These are phyloP conservation scores for Wickerhamomyces pijperi DNA, from an alignment of 805 yeast species.

Conservation along the genomic window DNA sequence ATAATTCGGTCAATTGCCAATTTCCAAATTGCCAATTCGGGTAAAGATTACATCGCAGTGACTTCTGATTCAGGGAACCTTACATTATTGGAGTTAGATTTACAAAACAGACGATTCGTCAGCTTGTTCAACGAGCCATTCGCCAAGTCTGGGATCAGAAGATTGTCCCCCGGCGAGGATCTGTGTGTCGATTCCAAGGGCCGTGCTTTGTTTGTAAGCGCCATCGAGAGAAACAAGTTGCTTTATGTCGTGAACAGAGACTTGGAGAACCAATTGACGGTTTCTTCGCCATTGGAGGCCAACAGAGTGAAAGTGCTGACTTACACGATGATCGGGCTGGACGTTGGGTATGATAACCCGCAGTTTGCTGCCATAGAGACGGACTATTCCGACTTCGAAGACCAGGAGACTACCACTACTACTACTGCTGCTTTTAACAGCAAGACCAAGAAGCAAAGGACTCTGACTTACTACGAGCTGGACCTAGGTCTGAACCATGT, in stretches of 20 bases:
- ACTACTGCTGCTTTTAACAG: too few relatives aligned
- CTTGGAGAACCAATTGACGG: conserved; percentile 29
- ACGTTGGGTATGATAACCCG: conserved; percentile 76
- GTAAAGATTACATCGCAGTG: conserved; percentile 47
- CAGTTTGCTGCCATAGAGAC: conserved; percentile 72
- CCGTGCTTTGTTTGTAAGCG: conserved; percentile 58
- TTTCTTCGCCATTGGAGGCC: conserved; percentile 68
- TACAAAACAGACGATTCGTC: conserved; percentile 26
- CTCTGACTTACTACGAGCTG: conserved; percentile 62
- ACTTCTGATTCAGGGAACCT: conserved; percentile 77
- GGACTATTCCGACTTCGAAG: conserved; percentile 31
- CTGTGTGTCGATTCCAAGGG: conserved; percentile 60
- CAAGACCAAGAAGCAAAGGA: conserved; percentile 18
- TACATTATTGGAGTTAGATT: conserved; percentile 36
- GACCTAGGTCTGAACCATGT: conserved; percentile 82
- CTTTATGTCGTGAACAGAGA: conserved; percentile 53
- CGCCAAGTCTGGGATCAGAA: conserved; percentile 62
- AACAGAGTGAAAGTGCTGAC: conserved; percentile 40
- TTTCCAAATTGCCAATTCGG: conserved; percentile 41
- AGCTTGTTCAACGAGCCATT: conserved; percentile 53
- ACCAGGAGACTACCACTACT: too few relatives aligned
- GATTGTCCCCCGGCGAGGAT: conserved; percentile 67
- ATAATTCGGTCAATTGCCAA: conserved; percentile 41
- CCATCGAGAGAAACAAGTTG: conserved; percentile 66
- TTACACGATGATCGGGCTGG: conserved; percentile 45